Conservation (phyloP, 2,329 filamentous ascomycete species). For the Arachnomyces sp. region DNA sequence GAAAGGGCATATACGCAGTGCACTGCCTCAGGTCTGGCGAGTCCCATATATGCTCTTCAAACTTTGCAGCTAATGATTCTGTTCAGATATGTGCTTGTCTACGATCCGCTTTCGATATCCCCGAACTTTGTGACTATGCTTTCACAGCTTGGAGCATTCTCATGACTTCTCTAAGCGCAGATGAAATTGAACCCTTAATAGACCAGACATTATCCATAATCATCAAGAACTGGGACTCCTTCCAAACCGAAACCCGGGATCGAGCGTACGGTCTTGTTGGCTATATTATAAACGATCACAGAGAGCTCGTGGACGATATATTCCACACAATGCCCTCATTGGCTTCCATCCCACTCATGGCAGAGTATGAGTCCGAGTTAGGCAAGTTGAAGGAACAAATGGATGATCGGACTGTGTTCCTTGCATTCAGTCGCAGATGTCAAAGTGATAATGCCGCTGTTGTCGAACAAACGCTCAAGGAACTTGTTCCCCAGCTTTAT, state of each 20-base stretch:
- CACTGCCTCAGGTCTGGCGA: constrained; percentile 66
- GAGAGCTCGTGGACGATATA: constrained; percentile 52
- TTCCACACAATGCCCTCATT: constrained; percentile 74
- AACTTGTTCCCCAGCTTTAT: constrained; percentile 63
- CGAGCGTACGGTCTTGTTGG: constrained; percentile 56
- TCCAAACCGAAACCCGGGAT: constrained; percentile 54
- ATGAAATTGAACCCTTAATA: constrained; percentile 70
- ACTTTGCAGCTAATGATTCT: constrained; percentile 8
- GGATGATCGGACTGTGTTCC: constrained; percentile 58
- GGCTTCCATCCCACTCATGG: constrained; percentile 58
- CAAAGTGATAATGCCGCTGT: constrained; percentile 79
- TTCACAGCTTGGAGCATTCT: constrained; percentile 80
- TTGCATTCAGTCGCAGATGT: constrained; percentile 64
- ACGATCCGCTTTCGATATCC: constrained; percentile 68
- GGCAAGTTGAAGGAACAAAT: constrained; percentile 55
- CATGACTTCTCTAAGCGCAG: constrained; percentile 63
- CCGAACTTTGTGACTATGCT: constrained; percentile 65
- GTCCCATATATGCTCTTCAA: neutral
- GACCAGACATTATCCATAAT: constrained; percentile 88
- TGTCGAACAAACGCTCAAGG: constrained; percentile 68
- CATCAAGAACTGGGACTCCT: constrained; percentile 64
- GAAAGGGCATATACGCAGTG: constrained; percentile 63
- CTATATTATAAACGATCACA: constrained; percentile 57
- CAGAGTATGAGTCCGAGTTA: constrained; percentile 59
- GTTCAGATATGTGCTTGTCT: constrained; percentile 79